Conservation (phyloP, 768 basidiomycete species). For the Fomitopsis serialis region DNA sequence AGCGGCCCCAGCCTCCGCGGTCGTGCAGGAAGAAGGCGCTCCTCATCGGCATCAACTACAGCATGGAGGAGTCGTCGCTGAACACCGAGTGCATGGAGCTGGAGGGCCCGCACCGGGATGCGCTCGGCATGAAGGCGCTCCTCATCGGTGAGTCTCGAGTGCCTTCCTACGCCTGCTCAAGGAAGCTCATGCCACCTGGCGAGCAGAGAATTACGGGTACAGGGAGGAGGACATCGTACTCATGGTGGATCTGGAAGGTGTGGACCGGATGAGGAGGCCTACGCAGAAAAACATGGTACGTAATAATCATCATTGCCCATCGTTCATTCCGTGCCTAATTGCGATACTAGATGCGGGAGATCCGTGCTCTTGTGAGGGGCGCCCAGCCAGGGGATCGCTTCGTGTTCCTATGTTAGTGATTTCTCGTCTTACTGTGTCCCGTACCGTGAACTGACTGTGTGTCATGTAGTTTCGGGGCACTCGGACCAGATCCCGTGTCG, state of each 20-base stretch:
- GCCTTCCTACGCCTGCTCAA: not conserved
- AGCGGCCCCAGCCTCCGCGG: not conserved
- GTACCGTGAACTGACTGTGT: conserved; percentile 7
- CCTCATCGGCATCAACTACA: conserved; percentile 15
- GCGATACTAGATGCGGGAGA: conserved; percentile 7
- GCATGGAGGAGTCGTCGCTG: not conserved
- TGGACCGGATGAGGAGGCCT: not conserved
- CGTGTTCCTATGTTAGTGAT: conserved; percentile 14
- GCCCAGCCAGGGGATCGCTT: conserved; percentile 10
- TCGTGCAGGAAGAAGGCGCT: conserved; percentile 10
- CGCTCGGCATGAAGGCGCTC: conserved; percentile 4
- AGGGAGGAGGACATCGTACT: conserved; percentile 6
- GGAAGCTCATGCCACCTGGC: not conserved
- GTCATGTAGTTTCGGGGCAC: conserved; percentile 8
- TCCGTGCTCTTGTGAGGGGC: conserved; percentile 7
- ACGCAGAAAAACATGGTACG: conserved; percentile 2
- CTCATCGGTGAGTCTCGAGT: conserved; percentile 3
- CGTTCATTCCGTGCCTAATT: not conserved
- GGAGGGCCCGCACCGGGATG: conserved; percentile 9
- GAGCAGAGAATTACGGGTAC: conserved; percentile 11
- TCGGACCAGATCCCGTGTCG: conserved; percentile 1
- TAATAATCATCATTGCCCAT: not conserved
- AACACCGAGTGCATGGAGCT: not conserved
- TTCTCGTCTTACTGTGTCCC: not conserved
- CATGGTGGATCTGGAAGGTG: conserved; percentile 9